phyloP scores from a whole-genome alignment of 306 rosid species.

The Vachellia pachyceras region DNA sequence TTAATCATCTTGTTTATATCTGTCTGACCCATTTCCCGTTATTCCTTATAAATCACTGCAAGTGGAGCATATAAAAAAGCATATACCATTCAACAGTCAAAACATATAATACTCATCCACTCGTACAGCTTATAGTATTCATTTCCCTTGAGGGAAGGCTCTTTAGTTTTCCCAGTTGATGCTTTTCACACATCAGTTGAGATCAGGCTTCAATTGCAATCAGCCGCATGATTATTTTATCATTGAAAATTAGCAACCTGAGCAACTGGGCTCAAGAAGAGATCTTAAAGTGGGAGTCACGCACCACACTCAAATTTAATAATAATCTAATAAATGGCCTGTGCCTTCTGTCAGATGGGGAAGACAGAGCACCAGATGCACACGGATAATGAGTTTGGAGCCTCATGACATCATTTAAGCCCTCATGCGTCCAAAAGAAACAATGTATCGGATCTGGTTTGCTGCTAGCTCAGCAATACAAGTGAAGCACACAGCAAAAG shows the following conservation, averaged over 20 bases:
- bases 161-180: conserved; percentile 36
- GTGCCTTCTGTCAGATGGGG: conserved; percentile 35
- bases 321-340: conserved; percentile 15
- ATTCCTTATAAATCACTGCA: conserved; percentile 14
- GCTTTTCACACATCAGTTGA: conserved; percentile 8
- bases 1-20: background rate
- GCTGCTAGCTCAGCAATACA: too few species aligned
- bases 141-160: conserved; percentile 5
- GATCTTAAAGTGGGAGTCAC: conserved; percentile 41
- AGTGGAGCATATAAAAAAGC: background rate
- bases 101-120: background rate
- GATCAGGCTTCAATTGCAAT: conserved; percentile 26
- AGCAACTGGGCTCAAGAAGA: conserved; percentile 28
- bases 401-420: conserved; percentile 36
- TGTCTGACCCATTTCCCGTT: background rate
- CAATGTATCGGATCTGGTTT: too few species aligned
- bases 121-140: conserved; percentile 3
- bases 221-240: conserved; percentile 26
- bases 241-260: conserved; percentile 44
- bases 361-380: conserved; percentile 36
- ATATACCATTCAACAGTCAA: background rate
- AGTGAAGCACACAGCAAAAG: too few species aligned
- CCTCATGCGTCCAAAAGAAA: too few species aligned
- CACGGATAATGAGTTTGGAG: conserved; percentile 29
- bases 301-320: conserved; percentile 34